Percentiles rank a stretch among this genome's conserved stretches.
Evolutionary conservation across 2,329 filamentous ascomycete genomes (phyloP).

Genomic region (Diplocarpon mali): DNA sequence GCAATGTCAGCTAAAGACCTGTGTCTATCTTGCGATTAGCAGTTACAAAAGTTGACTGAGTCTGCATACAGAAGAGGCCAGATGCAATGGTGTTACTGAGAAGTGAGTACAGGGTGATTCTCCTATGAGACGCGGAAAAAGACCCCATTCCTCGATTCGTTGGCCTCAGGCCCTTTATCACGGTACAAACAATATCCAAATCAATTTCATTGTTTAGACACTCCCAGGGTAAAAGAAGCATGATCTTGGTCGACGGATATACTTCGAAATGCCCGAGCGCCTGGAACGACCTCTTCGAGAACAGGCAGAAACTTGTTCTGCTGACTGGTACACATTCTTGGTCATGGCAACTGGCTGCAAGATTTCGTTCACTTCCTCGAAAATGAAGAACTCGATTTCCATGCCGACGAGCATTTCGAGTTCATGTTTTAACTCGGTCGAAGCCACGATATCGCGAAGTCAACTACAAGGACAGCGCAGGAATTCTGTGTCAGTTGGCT

Average conservation of each 20-base stretch:
- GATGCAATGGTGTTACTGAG: too few relatives aligned
- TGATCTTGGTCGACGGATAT: too few relatives aligned
- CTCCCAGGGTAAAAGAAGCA: conserved; percentile 15
- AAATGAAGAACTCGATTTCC: conserved; percentile 67
- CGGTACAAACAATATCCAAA: too few relatives aligned
- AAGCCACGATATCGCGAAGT: conserved; percentile 42
- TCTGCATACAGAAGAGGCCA: too few relatives aligned
- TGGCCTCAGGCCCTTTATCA: too few relatives aligned
- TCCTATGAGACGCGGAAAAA: too few relatives aligned
- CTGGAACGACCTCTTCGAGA: conserved; percentile 53
- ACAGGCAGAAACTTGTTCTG: conserved; percentile 46
- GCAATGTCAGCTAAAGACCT: too few relatives aligned
- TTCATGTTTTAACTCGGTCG: conserved; percentile 36
- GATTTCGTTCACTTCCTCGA: conserved; percentile 29
- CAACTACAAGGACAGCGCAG: conserved; percentile 52
- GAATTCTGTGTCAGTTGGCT: conserved; percentile 36
- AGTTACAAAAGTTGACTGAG: too few relatives aligned
- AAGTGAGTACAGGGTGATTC: too few relatives aligned
- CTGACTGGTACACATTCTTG: conserved; percentile 47
- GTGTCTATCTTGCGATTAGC: too few relatives aligned
- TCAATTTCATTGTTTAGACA: too few relatives aligned
- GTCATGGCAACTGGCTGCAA: conserved; percentile 28
- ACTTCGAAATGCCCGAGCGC: conserved; percentile 44
- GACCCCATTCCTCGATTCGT: too few relatives aligned
- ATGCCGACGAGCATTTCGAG: conserved; percentile 59